A percentile compares a stretch with the other conserved stretches of the same genome.
Conservation (phyloP, 768 basidiomycete species). For the Collybia sp. region DNA sequence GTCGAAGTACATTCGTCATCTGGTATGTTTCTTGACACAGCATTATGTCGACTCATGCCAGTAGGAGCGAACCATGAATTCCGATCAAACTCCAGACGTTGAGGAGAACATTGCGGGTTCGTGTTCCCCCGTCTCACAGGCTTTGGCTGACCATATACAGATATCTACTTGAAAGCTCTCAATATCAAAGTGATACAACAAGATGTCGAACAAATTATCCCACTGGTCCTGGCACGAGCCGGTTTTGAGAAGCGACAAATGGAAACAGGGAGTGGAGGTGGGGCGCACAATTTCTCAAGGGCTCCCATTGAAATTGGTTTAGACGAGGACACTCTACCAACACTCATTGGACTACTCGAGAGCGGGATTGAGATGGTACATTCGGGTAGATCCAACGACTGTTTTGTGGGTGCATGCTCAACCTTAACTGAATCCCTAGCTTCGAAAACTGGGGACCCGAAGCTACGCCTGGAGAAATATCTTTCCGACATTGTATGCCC, state of each 20-base stretch:
- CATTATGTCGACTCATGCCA: background rate
- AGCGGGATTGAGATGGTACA: slow-evolving; percentile 60
- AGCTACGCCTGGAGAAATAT: slow-evolving; percentile 80
- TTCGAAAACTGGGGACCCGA: slow-evolving; percentile 66
- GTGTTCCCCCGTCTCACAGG: slow-evolving; percentile 8
- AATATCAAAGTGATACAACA: slow-evolving; percentile 47
- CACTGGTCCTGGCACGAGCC: slow-evolving; percentile 59
- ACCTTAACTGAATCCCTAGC: slow-evolving; percentile 28
- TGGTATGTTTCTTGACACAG: slow-evolving; percentile 37
- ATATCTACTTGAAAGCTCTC: slow-evolving; percentile 54
- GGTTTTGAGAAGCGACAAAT: slow-evolving; percentile 57
- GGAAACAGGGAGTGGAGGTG: slow-evolving; percentile 41
- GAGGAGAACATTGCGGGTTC: slow-evolving; percentile 24
- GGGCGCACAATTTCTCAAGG: background rate
- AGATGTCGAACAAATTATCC: slow-evolving; percentile 62
- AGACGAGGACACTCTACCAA: slow-evolving; percentile 47
- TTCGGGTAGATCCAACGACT: slow-evolving; percentile 28
- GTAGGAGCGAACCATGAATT: slow-evolving; percentile 41
- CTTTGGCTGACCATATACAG: slow-evolving; percentile 25
- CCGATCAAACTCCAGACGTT: slow-evolving; percentile 23
- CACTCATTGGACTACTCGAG: slow-evolving; percentile 53
- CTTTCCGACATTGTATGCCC: slow-evolving; percentile 66
- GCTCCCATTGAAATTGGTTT: slow-evolving; percentile 1
- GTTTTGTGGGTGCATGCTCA: background rate
- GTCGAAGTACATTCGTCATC: slow-evolving; percentile 69